Evolutionary conservation across 1,284 basidiomycete genomes (phyloP), one percentile per base, ranked within the genome.

Genomic region (Lentinus polychrous): DNA sequence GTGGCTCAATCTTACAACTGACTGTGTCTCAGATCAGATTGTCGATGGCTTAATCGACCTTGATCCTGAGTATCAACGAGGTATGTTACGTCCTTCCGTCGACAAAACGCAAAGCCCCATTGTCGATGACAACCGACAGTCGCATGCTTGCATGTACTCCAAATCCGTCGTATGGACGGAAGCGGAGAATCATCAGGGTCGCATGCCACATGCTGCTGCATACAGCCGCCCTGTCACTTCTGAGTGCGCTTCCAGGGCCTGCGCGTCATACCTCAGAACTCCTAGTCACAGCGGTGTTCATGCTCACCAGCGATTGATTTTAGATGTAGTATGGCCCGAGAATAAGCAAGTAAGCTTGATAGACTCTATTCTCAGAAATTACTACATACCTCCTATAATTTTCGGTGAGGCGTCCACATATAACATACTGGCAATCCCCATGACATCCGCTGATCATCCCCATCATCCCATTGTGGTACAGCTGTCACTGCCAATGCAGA

Each of bases 241-340:
- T n/a, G n/a, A n/a, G n/a, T n/a, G n/a, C n/a, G n/a, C n/a, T n/a
- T n/a, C n/a, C n/a, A n/a, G n/a, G n/a, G n/a, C n/a, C n/a, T n/a
- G n/a, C n/a, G n/a, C n/a, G n/a, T n/a, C n/a, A n/a, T 18, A 4
- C 10, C 17, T 8, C 37, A 10, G 14, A 33, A 23, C 23, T 22
- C 11, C 15, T 24, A 20, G 27, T 22, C 17, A 27, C 23, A 24
- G 10, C 10, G 27, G 27, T 27, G 45, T 37, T 32, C 3, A 37
- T 43, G 18, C 18, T 8, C 36, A 33, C 18, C 43, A 35, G 31
- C 31, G 14, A 27, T 18, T 32, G 24, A 6, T 10, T 27, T 18
- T 45, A 78, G 76, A 74, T 49, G 62, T 79, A 12, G 76, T 79
- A 6, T 79, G 85, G 86, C 66, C 78, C 0, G 70, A 71, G 45